phyloP scores from a whole-genome alignment of 495 filamentous ascomycete species.

The Apiosordaria backusii region DNA sequence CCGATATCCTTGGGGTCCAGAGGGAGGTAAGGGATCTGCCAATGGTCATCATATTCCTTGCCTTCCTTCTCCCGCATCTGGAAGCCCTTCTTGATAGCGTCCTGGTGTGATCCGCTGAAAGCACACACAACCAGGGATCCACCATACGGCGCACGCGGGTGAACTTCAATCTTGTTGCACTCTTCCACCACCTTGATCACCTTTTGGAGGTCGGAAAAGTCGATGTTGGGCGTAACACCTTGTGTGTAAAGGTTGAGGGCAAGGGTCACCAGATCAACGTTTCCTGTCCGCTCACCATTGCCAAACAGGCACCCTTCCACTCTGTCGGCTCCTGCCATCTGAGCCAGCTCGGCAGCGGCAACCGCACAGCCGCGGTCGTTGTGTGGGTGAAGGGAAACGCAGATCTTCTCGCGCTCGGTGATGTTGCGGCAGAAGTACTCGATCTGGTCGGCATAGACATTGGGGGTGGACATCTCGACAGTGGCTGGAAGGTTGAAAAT shows the following conservation, averaged over 20 bases:
- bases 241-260: constrained; percentile 96
- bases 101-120: constrained; percentile 90
- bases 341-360: constrained; percentile 80
- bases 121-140: constrained; percentile 85
- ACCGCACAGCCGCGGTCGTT: constrained; percentile 92
- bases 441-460: constrained; percentile 94
- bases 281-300: constrained; percentile 93
- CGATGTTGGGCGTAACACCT: constrained; percentile 80
- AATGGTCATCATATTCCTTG: constrained; percentile 57
- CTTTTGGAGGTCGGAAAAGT: constrained; percentile 85
- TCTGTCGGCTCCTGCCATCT: constrained; percentile 95
- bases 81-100: constrained; percentile 98
- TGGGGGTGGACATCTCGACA: constrained; percentile 93
- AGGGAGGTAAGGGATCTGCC: constrained; percentile 83
- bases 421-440: constrained; percentile 90
- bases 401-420: constrained; percentile 75
- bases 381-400: constrained; percentile 84
- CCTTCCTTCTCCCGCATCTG: constrained; percentile 59
- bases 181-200: constrained; percentile 89
- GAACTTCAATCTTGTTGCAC: constrained; percentile 92
- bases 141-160: constrained; percentile 83
- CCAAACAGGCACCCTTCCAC: constrained; percentile 95
- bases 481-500: constrained; percentile 98
- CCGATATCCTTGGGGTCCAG: constrained; percentile 93
- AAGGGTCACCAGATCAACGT: constrained; percentile 92